These are phyloP conservation scores for Dalbergia cultrata DNA, from an alignment of 306 rosid species.

Conservation along the genomic window DNA sequence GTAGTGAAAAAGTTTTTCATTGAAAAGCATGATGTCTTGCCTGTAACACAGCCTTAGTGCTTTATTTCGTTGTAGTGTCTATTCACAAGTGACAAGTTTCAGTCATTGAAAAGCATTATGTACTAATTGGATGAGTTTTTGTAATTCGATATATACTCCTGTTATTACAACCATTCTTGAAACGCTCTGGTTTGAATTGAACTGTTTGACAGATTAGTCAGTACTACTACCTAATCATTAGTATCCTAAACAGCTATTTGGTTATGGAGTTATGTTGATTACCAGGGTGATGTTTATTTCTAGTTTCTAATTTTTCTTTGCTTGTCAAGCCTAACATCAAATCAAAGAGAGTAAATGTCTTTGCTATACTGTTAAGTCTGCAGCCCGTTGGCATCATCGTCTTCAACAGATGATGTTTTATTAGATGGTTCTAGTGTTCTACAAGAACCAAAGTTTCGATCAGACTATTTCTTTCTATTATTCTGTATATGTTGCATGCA, in stretches of 20 bases:
- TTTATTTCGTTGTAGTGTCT: conserved; percentile 33
- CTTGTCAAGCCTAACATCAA: too few species aligned
- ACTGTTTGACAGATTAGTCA: conserved; percentile 23
- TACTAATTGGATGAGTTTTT: conserved; percentile 29
- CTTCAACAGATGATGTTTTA: not conserved
- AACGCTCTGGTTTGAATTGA: conserved; percentile 34
- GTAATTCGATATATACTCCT: conserved; percentile 43
- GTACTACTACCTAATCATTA: not conserved
- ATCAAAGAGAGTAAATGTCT: not conserved
- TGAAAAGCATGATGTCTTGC: conserved; percentile 37
- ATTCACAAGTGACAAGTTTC: conserved; percentile 39
- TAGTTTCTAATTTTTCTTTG: not conserved
- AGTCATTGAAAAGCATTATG: conserved; percentile 41
- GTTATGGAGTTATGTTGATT: conserved; percentile 27
- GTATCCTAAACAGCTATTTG: conserved; percentile 2
- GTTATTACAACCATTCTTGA: conserved; percentile 19
- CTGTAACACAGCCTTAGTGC: conserved; percentile 29
- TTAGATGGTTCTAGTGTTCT: conserved; percentile 10
- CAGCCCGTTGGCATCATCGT: not conserved
- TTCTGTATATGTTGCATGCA: not conserved
- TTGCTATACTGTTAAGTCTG: not conserved
- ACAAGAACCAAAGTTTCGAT: not conserved
- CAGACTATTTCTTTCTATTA: not conserved
- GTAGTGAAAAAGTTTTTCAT: conserved; percentile 38
- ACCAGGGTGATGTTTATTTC: not conserved